These are phyloP conservation scores for Wilhelminamyces savonicus DNA, from an alignment of 805 yeast genomes.

Conservation along the genomic window DNA sequence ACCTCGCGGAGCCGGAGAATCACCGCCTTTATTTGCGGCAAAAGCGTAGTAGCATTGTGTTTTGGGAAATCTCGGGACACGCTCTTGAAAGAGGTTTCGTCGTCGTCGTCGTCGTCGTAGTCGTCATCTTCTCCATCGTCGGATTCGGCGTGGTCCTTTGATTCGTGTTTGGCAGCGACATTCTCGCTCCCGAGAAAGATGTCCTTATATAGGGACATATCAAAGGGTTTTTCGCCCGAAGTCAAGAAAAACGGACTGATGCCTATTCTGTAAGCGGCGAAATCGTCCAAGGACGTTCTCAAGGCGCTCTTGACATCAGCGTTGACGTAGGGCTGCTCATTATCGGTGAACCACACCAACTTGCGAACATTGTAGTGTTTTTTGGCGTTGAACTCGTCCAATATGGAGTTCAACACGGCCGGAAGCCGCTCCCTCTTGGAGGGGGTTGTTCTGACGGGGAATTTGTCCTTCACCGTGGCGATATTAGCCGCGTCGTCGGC, in stretches of 20 bases:
- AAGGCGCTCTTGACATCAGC: conserved; percentile 41
- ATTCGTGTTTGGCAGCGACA: conserved; percentile 21
- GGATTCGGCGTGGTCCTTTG: conserved; percentile 6
- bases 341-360: conserved; percentile 67
- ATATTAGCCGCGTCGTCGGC: conserved; percentile 31
- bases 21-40: conserved; percentile 34
- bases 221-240: conserved; percentile 20
- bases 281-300: conserved; percentile 54
- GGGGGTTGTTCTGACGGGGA: conserved; percentile 1
- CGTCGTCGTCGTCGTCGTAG: background rate
- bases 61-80: no score
- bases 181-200: conserved; percentile 47
- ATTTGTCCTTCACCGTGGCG: conserved; percentile 6
- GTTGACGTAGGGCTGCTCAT: conserved; percentile 57
- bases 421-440: conserved; percentile 17
- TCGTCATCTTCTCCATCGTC: conserved; percentile 8
- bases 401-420: conserved; percentile 42
- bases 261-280: conserved; percentile 45
- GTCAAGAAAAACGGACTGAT: conserved; percentile 60
- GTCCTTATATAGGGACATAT: conserved; percentile 45
- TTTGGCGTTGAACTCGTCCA: conserved; percentile 46
- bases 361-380: conserved; percentile 50
- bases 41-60: no score
- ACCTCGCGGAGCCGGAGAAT: conserved; percentile 56
- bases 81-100: no score